phyloP scores from a whole-genome alignment of 2,329 filamentous ascomycete species.

The Colletotrichum sp. region DNA sequence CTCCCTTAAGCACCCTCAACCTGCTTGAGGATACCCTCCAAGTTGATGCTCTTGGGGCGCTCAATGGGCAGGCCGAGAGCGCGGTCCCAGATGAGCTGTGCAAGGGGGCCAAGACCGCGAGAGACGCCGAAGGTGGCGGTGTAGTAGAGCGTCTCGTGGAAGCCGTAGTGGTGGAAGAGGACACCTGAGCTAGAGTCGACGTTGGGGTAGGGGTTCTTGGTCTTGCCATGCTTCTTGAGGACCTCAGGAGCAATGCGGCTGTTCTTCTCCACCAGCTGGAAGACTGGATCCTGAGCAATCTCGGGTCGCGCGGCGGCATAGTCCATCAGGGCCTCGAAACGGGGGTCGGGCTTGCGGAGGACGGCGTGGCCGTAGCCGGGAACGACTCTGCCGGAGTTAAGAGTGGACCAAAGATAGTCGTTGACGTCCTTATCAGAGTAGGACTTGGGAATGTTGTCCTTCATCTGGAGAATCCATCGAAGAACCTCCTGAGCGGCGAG shows the following conservation, averaged over 20 bases:
- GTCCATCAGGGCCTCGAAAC: constrained; percentile 96
- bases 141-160: constrained; percentile 97
- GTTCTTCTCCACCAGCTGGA: constrained; percentile 93
- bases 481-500: constrained; percentile 97
- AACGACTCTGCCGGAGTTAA: constrained; percentile 93
- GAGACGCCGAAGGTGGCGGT: constrained; percentile 74
- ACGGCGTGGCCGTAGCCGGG: constrained; percentile 96
- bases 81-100: constrained; percentile 95
- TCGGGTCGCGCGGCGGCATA: constrained; percentile 86
- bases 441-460: constrained; percentile 78
- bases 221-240: constrained; percentile 95
- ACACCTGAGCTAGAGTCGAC: constrained; percentile 94
- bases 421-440: constrained; percentile 85
- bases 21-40: constrained; percentile 81
- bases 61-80: constrained; percentile 95
- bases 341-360: constrained; percentile 93
- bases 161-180: constrained; percentile 97
- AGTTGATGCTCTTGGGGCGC: constrained; percentile 96
- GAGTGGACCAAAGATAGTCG: constrained; percentile 89
- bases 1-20: constrained; percentile 49
- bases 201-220: constrained; percentile 97
- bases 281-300: constrained; percentile 87
- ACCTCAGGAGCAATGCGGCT: constrained; percentile 90
- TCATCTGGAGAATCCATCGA: constrained; percentile 96
- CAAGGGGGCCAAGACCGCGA: constrained; percentile 81